These are phyloP conservation scores for Metschnikowia lunata DNA, from an alignment of 805 yeast genomes.

Conservation along the genomic window DNA sequence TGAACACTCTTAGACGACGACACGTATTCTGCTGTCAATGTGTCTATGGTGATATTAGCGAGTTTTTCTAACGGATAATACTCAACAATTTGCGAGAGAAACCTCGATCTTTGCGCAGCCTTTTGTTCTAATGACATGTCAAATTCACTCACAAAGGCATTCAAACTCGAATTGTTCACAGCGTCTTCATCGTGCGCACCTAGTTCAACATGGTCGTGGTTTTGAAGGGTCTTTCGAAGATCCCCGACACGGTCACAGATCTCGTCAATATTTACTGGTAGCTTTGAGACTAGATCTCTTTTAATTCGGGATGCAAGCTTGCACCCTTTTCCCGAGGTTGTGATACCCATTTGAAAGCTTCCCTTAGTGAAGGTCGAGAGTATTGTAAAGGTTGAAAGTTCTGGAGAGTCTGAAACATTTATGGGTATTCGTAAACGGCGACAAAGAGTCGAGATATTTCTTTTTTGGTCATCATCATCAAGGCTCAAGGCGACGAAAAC, in stretches of 20 bases:
- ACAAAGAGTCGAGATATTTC: constrained; percentile 49
- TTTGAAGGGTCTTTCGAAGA: constrained; percentile 52
- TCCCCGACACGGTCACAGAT: constrained; percentile 68
- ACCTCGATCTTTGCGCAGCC: constrained; percentile 62
- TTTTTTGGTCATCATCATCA: constrained; percentile 26
- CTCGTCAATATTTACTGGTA: constrained; percentile 68
- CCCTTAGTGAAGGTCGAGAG: constrained; percentile 70
- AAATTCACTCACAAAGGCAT: constrained; percentile 58
- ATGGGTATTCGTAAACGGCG: constrained; percentile 68
- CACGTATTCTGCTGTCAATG: constrained; percentile 44
- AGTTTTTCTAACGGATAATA: constrained; percentile 75
- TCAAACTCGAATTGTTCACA: constrained; percentile 54
- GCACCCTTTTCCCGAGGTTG: constrained; percentile 89
- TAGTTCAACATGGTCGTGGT: constrained; percentile 43
- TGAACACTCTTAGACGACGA: background rate
- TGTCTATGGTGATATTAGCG: constrained; percentile 55
- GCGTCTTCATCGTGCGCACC: constrained; percentile 70
- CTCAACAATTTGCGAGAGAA: constrained; percentile 88
- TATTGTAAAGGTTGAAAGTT: constrained; percentile 69
- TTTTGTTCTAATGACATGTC: constrained; percentile 48
- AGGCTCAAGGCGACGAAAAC: constrained; percentile 59
- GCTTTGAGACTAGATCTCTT: constrained; percentile 59
- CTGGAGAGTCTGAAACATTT: constrained; percentile 71
- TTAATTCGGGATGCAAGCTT: constrained; percentile 75
- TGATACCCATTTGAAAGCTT: constrained; percentile 73